These are phyloP conservation scores for Fraxinus pennsylvanica DNA, from an alignment of 257 asterid genomes.

Conservation along the genomic window DNA sequence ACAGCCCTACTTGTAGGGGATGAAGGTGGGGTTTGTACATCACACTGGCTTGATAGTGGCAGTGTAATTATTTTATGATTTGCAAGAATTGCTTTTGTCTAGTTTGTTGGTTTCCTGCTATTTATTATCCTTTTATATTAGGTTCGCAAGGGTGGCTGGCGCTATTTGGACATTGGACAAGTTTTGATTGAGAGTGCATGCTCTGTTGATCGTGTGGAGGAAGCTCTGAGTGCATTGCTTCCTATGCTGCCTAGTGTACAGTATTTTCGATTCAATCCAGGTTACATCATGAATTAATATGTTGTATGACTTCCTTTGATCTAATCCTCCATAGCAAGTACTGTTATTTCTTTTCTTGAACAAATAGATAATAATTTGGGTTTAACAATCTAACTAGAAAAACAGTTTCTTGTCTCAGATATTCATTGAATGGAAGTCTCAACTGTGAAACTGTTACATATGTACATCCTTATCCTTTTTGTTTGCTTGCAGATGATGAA, in stretches of 20 bases:
- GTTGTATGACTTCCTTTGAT: constrained; percentile 2
- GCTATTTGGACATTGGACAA: constrained; percentile 95
- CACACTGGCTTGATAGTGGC: constrained; percentile 2
- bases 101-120: constrained; percentile 14
- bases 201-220: constrained; percentile 98
- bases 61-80: constrained; percentile 26
- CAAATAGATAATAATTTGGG: background rate
- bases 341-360: constrained; percentile 15
- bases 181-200: constrained; percentile 98
- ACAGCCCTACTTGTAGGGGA: background rate
- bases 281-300: constrained; percentile 39
- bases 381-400: background rate
- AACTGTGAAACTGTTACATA: background rate
- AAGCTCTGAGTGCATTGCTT: constrained; percentile 86
- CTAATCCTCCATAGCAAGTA: constrained; percentile 6
- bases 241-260: constrained; percentile 94
- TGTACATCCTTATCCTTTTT: constrained; percentile 17
- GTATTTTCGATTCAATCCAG: constrained; percentile 98
- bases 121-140: constrained; percentile 36
- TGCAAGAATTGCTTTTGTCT: constrained; percentile 12
- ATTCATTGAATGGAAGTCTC: background rate
- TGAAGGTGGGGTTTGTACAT: background rate
- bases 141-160: constrained; percentile 99
- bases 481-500: constrained; percentile 70
- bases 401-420: constrained; percentile 5